Evolutionary conservation across 139 green algal genomes (phyloP), one percentile per base, ranked within the genome.

Genomic region (Tetraselmis striata): DNA sequence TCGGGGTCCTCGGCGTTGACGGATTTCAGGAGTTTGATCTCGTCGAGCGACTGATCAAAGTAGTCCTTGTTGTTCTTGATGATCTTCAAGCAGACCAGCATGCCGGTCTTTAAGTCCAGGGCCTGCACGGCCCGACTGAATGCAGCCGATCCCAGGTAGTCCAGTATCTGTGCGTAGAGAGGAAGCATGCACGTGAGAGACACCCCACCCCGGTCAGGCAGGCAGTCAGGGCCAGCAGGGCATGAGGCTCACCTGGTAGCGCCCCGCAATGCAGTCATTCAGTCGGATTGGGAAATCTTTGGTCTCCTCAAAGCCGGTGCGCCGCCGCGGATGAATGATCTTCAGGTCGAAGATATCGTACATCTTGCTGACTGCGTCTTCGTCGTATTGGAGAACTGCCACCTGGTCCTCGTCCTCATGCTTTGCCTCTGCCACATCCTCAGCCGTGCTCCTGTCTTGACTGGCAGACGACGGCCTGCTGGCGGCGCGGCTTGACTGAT

Each of bases 41-140:
- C 96, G 81, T 99, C 96, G 59, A 99, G 87, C 28, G 84, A 92
- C 89, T 99, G 96, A 87, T 99, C 96, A 82, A 98, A 95, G 83
- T 98, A 98, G 86, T 98, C 95, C 88, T 98, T 98, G 87, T 97
- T 96, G 91, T 98, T 98, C 88, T 98, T 98, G 82, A 99, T 94
- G 75, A 98, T 96, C 84, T 99, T 99, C 28, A 99, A 90, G 89
- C 94, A 97, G n/a, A 98, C 95, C 31, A 95, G 87, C 31, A 83
- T 85, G 27, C 93, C 92, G 0, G 91, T 97, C 82, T 96, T 92
- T 22, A 95, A 83, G 85, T 99, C 96, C 28, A 97, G 86, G 28
- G 95, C 95, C 84, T 97, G 93, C 77, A 99, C 93, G 0, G 96
- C 96, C n/a, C 93, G 91, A 88, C 92, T 96, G 91, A 99, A 99